Evolutionary conservation across 306 rosid genomes (phyloP), one percentile per base, ranked within the genome.

Genomic region (Canavalia gladiata): DNA sequence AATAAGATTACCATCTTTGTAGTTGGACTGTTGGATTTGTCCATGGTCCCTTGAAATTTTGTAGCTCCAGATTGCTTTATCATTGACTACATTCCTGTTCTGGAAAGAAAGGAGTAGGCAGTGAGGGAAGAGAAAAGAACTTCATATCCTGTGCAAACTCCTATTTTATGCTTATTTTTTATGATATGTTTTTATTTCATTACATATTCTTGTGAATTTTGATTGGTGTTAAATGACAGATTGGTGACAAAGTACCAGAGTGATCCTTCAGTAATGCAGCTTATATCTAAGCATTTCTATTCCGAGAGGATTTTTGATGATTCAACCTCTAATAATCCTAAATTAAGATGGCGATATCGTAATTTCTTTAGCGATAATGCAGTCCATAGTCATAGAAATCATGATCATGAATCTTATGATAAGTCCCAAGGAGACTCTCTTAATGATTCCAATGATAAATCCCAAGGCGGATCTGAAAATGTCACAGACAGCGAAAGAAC

Each of bases 331-430:
- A 90, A 87, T 78, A 84, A 34, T 51, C 89, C 97, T 34, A 91
- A 87, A 62, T 30, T 87, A 77, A 84, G 90, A 82, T 95, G 94
- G 98, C 91, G 98, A 49, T 87, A 88, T 75, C 95, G 98, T 59
- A 91, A 89, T 86, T 89, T 81, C 81, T 95, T 34, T 81, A 82
- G 89, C 6, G 97, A 95, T 63, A 74, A 74, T 75, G 83, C 41
- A 79, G 72, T 31, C 68, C 74, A 57, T 84, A 89, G 73, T 86
- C 89, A 84, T 62, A 83, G 75, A 64, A 60, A 77, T 25, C 71
- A 78, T 13, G 86, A 87, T 45, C 58, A 72, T 50, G 84, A 80
- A 75, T 82, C 88, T 78, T 57, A 80, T 58, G 68, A 76, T 58
- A 72, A 80, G 70, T 72, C 89, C 45, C 75, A 81, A 30, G 72